phyloP scores from a whole-genome alignment of 306 rosid genomes.

The Bauhinia variegata region DNA sequence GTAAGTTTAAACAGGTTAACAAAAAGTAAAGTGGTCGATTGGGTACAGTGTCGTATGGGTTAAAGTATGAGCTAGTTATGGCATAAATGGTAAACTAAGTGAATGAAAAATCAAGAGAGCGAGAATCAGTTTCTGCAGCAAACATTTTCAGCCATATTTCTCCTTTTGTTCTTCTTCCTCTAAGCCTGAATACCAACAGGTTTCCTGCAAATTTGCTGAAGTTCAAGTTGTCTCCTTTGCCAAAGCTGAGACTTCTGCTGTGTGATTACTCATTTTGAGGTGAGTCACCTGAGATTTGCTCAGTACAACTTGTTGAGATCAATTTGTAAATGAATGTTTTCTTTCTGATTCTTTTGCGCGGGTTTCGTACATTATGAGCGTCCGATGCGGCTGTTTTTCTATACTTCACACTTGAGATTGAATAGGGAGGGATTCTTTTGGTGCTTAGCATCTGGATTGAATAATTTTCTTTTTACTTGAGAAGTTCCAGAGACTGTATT shows the following conservation, averaged over 20 bases:
- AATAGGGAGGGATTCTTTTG: neutral
- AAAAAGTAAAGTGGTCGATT: too few species aligned
- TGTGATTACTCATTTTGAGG: constrained; percentile 27
- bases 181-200: too few species aligned
- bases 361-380: constrained; percentile 3
- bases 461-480: constrained; percentile 11
- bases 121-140: too few species aligned
- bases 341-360: constrained; percentile 17
- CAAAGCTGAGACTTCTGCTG: constrained; percentile 37
- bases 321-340: neutral
- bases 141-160: too few species aligned
- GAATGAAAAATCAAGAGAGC: too few species aligned
- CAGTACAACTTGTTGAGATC: constrained; percentile 17
- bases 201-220: constrained; percentile 30
- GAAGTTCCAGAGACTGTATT: constrained; percentile 28
- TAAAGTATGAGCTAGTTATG: too few species aligned
- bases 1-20: too few species aligned
- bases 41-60: too few species aligned
- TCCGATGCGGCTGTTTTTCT: too few species aligned
- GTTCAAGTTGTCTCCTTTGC: constrained; percentile 33
- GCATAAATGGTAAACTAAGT: too few species aligned
- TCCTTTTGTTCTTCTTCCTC: too few species aligned
- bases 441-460: constrained; percentile 20
- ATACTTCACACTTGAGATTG: constrained; percentile 21
- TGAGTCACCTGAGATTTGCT: constrained; percentile 29